Conservation (phyloP, 2,329 filamentous ascomycete species). For the Ophiostoma angusticollis region DNA sequence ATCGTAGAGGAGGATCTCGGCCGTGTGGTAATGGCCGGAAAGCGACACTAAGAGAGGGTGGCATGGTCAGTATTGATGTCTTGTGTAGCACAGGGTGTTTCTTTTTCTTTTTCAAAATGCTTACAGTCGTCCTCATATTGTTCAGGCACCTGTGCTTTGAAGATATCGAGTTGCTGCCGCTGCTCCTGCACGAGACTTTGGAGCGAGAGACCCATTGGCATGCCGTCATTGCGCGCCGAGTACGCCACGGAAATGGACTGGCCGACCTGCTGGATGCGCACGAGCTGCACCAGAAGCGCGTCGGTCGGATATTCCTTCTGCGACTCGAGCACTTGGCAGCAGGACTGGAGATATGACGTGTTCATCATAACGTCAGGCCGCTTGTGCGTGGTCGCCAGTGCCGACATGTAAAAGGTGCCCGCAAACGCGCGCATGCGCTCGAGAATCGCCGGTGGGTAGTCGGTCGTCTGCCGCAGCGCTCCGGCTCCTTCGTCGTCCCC, state of each 20-base stretch:
- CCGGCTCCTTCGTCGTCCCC: not conserved
- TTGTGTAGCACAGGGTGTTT: too few relatives aligned
- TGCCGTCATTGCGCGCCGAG: conserved; percentile 17
- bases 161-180: conserved; percentile 28
- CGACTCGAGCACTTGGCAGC: conserved; percentile 29
- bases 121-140: conserved; percentile 1
- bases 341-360: conserved; percentile 29
- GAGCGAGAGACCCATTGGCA: conserved; percentile 25
- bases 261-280: conserved; percentile 34
- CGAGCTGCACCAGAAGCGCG: conserved; percentile 30
- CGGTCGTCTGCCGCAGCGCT: not conserved
- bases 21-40: conserved; percentile 29
- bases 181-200: conserved; percentile 30
- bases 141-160: conserved; percentile 7
- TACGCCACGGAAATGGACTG: conserved; percentile 33
- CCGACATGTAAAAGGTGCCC: conserved; percentile 38
- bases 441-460: conserved; percentile 5
- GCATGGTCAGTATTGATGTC: too few relatives aligned
- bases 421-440: conserved; percentile 35
- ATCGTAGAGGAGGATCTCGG: conserved; percentile 35
- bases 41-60: conserved; percentile 25
- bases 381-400: conserved; percentile 30
- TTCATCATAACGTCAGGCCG: conserved; percentile 36
- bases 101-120: not conserved
- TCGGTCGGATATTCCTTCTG: conserved; percentile 31